phyloP scores from a whole-genome alignment of 2,329 filamentous ascomycete species.

The Thyridium curvatum region DNA sequence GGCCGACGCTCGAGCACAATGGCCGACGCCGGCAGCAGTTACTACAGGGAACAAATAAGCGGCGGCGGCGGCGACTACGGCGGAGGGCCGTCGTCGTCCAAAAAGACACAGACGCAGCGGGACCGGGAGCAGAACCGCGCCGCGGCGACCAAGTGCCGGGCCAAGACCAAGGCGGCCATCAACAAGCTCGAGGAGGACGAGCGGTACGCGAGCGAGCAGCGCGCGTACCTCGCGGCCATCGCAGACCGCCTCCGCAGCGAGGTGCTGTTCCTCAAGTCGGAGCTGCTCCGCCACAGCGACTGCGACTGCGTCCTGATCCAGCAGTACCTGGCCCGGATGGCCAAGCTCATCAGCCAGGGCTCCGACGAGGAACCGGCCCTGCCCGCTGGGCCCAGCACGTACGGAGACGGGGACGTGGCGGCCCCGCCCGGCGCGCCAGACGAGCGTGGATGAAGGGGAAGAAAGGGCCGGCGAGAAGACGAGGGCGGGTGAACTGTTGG shows the following conservation, averaged over 20 bases:
- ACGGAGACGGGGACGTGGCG: slow-evolving; percentile 5
- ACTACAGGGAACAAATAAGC: no score
- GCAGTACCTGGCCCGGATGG: slow-evolving; percentile 17
- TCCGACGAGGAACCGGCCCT: slow-evolving; percentile 4
- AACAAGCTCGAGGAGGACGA: slow-evolving; percentile 17
- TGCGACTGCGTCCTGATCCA: slow-evolving; percentile 19
- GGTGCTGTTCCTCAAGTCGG: slow-evolving; percentile 20
- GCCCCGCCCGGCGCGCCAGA: neutral
- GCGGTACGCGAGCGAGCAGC: slow-evolving; percentile 7
- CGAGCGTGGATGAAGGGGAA: neutral
- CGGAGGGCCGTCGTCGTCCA: no score
- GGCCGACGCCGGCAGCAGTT: no score
- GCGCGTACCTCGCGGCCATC: slow-evolving; percentile 10
- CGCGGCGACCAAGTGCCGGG: slow-evolving; percentile 21
- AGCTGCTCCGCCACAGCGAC: slow-evolving; percentile 18
- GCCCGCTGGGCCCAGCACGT: slow-evolving; percentile 32
- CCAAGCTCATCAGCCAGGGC: slow-evolving; percentile 7
- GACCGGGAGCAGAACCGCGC: slow-evolving; percentile 20
- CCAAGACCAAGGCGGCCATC: slow-evolving; percentile 18
- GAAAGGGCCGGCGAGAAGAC: neutral
- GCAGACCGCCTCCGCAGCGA: slow-evolving; percentile 17
- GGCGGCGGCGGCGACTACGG: no score
- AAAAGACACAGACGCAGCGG: slow-evolving; percentile 8
- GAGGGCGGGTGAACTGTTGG: no score
- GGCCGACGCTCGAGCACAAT: no score